A percentile compares a stretch with the other conserved stretches of the same genome.
Evolutionary conservation across 2,329 filamentous ascomycete species (phyloP).

Genomic region (Sporothrix brasiliensis): DNA sequence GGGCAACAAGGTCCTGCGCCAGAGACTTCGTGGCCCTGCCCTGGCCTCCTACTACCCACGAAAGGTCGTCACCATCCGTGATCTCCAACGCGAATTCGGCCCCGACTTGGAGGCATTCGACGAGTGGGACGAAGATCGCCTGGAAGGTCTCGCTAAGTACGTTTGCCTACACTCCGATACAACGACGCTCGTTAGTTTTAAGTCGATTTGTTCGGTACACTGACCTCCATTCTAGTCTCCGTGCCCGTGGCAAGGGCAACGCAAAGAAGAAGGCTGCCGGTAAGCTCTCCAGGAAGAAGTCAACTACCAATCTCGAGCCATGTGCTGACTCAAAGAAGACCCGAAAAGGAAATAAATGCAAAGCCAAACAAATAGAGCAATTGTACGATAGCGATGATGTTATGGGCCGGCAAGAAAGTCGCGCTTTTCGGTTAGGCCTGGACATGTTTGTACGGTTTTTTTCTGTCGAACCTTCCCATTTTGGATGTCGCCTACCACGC

Average conservation of each 20-base stretch:
- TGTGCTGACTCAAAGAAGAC: not conserved
- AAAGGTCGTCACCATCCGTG: conserved; percentile 69
- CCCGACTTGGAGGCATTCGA: conserved; percentile 70
- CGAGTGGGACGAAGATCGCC: conserved; percentile 75
- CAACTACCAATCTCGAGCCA: not conserved
- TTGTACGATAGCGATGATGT: conserved; percentile 14
- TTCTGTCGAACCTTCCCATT: not conserved
- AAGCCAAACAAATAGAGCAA: not conserved
- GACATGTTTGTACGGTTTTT: not conserved
- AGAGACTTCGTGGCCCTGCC: conserved; percentile 81
- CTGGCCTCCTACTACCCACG: conserved; percentile 88
- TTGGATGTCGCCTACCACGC: not conserved
- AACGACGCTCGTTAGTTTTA: not conserved
- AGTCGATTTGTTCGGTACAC: not conserved
- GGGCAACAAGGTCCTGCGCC: conserved; percentile 89
- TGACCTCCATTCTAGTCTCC: conserved; percentile 56
- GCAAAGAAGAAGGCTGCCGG: conserved; percentile 78
- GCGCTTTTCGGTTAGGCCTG: not conserved
- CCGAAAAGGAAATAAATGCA: conserved; percentile 23
- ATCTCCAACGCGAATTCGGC: conserved; percentile 70
- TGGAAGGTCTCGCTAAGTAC: conserved; percentile 72
- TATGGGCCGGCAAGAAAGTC: not conserved
- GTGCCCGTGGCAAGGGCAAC: conserved; percentile 79
- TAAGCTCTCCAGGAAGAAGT: not conserved
- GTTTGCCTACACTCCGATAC: conserved; percentile 38